Conservation (phyloP, 2,329 filamentous ascomycete genomes). For the Xylariaceae sp. region DNA sequence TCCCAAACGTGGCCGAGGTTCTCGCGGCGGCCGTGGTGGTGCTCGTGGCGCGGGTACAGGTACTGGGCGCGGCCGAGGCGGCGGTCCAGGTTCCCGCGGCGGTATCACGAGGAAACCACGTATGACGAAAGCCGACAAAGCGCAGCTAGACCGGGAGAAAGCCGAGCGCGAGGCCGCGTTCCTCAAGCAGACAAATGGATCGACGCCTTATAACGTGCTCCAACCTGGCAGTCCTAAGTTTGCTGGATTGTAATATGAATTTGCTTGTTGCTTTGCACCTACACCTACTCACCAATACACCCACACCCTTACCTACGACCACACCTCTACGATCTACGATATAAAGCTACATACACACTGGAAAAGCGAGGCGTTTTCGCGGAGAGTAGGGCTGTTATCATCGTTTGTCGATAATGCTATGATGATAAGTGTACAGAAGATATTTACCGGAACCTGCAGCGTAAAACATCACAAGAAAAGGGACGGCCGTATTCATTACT, state of each 20-base stretch:
- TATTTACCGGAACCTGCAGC: no score
- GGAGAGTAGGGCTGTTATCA: no score
- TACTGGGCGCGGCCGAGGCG: constrained; percentile 38
- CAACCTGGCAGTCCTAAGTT: constrained; percentile 33
- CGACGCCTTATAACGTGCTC: constrained; percentile 31
- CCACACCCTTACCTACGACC: no score
- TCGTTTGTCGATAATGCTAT: no score
- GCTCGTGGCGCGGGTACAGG: constrained; percentile 58
- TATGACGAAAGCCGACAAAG: constrained; percentile 80
- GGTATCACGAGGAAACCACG: constrained; percentile 76
- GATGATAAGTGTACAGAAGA: no score
- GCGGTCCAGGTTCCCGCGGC: constrained; percentile 51
- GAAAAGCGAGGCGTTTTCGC: no score
- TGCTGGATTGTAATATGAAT: constrained; percentile 25
- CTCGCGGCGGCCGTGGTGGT: constrained; percentile 43
- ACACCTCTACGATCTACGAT: no score
- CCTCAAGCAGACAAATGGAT: constrained; percentile 25
- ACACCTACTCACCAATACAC: no score
- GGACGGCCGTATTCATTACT: no score
- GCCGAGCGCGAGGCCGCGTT: constrained; percentile 59
- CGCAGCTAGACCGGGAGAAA: constrained; percentile 77
- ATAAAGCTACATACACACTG: no score
- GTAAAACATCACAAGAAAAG: no score
- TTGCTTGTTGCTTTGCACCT: no score
- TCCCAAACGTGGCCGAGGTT: constrained; percentile 62